Percentiles rank a stretch among this genome's conserved stretches.
phyloP scores from a whole-genome alignment of 1,139 yeast genomes.

The Hyphopichia buzzinii region DNA sequence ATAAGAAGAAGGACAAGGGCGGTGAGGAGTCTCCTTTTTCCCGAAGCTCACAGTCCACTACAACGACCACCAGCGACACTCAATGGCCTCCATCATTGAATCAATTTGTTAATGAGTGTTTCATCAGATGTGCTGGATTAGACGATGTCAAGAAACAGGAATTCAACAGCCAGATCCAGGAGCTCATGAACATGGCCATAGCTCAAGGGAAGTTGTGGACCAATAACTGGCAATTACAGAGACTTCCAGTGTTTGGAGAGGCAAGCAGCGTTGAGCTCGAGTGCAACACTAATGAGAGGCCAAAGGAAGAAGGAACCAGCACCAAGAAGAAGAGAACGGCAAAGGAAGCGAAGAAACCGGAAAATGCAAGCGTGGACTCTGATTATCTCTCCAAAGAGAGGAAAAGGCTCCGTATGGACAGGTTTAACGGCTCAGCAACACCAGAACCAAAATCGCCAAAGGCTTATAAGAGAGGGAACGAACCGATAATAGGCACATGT shows the following conservation, averaged over 20 bases:
- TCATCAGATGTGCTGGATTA: constrained; percentile 20
- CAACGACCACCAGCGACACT: neutral
- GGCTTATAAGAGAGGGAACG: constrained; percentile 3
- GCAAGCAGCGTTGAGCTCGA: constrained; percentile 13
- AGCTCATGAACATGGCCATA: constrained; percentile 42
- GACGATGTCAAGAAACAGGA: constrained; percentile 16
- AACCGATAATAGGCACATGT: constrained; percentile 62
- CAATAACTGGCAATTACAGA: constrained; percentile 61
- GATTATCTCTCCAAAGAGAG: constrained; percentile 37
- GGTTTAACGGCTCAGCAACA: constrained; percentile 34
- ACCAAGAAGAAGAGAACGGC: constrained; percentile 4
- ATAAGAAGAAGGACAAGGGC: constrained; percentile 2
- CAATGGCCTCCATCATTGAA: constrained; percentile 36
- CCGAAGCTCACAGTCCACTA: neutral
- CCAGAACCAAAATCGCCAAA: constrained; percentile 3
- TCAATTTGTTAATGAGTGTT: constrained; percentile 28
- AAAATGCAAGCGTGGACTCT: constrained; percentile 1
- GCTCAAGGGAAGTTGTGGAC: constrained; percentile 42
- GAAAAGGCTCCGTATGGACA: constrained; percentile 45
- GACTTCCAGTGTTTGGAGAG: constrained; percentile 50
- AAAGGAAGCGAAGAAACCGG: constrained; percentile 5
- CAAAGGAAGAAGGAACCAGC: constrained; percentile 5
- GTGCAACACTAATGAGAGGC: constrained; percentile 8
- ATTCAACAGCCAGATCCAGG: constrained; percentile 30
- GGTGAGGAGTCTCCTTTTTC: constrained; percentile 1